Evolutionary conservation across 2,329 filamentous ascomycete species (phyloP).

Genomic region (Magnaporthiopsis incrustans): DNA sequence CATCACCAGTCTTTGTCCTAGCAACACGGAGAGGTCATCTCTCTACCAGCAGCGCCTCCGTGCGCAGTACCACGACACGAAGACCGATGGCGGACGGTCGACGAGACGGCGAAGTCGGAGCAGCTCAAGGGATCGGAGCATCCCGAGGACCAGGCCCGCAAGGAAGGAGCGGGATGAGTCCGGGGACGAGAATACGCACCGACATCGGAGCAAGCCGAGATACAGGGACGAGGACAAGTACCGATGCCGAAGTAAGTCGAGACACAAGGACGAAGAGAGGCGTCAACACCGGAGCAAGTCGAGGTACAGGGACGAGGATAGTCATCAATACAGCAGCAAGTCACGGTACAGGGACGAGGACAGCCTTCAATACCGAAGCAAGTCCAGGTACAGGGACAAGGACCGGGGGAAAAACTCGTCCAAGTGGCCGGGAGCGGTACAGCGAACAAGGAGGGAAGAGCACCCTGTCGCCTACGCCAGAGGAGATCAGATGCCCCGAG

Average conservation of each 20-base stretch:
- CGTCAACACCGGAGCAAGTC: too few species aligned
- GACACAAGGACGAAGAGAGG: too few species aligned
- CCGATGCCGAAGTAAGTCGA: neutral
- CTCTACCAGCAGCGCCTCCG: slow-evolving; percentile 24
- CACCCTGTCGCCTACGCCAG: too few species aligned
- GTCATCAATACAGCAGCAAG: too few species aligned
- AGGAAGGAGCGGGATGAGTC: neutral
- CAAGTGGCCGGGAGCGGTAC: neutral
- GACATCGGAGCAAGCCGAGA: neutral
- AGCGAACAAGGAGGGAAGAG: too few species aligned
- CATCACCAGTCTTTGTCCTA: slow-evolving; percentile 27
- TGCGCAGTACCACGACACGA: too few species aligned
- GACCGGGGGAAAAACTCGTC: neutral
- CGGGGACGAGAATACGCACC: neutral
- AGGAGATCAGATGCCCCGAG: too few species aligned
- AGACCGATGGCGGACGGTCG: neutral
- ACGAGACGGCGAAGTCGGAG: neutral
- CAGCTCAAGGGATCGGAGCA: neutral
- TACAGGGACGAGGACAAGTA: neutral
- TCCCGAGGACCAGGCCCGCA: neutral
- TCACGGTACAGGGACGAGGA: neutral
- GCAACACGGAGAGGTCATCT: slow-evolving; percentile 22
- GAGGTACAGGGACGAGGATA: neutral
- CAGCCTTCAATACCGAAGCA: too few species aligned
- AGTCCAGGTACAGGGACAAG: neutral